Percentiles rank a stretch among this genome's conserved stretches.
Conservation (phyloP, 1,284 basidiomycete species). For the Thelephora terrestris region DNA sequence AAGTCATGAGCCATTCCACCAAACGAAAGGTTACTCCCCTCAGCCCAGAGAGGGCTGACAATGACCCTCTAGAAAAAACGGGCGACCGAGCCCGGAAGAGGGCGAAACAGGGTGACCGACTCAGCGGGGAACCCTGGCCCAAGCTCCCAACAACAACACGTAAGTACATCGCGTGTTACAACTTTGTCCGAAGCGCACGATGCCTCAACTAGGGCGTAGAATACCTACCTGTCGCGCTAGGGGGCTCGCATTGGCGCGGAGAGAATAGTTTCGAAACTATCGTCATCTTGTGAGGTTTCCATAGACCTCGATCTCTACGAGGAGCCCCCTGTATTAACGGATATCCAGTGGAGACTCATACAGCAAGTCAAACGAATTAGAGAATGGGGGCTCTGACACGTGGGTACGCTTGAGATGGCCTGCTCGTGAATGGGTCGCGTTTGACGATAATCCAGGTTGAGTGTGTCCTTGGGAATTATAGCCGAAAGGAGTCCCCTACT, state of each 20-base stretch:
- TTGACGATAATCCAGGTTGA: neutral
- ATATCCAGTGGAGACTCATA: constrained; percentile 8
- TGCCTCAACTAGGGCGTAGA: neutral
- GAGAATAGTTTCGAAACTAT: constrained; percentile 3
- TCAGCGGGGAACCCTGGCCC: too few relatives aligned
- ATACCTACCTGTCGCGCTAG: constrained; percentile 2
- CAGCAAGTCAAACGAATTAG: constrained; percentile 4
- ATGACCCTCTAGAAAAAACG: too few relatives aligned
- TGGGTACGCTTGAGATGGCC: constrained; percentile 4
- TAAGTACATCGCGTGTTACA: neutral
- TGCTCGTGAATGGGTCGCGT: neutral
- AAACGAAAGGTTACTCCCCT: too few relatives aligned
- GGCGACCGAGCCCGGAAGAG: too few relatives aligned
- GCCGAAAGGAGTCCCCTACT: neutral
- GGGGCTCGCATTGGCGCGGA: constrained; percentile 6
- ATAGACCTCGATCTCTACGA: neutral
- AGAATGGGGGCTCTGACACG: neutral
- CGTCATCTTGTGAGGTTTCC: constrained; percentile 5
- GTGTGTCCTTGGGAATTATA: neutral
- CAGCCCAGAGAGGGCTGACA: too few relatives aligned
- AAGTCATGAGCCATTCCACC: too few relatives aligned
- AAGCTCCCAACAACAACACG: too few relatives aligned
- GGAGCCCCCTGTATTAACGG: neutral
- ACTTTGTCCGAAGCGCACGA: neutral
- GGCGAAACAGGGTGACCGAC: too few relatives aligned